Evolutionary conservation across 1,284 basidiomycete species (phyloP), one percentile per base, ranked within the genome.

Genomic region (Clitocybe nebularis): DNA sequence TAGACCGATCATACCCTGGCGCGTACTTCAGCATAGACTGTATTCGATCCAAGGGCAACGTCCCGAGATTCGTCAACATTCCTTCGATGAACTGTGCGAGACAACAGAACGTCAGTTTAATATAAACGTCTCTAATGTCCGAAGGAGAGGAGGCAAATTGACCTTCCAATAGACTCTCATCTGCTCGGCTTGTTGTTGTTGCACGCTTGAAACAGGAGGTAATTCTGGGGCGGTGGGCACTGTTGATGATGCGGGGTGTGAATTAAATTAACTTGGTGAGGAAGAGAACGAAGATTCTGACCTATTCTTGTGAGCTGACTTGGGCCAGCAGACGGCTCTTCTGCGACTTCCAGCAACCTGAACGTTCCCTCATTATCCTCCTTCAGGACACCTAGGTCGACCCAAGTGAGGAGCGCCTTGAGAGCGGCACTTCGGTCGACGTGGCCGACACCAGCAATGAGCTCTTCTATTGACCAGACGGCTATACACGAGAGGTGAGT

Each of bases 131-230:
- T 25, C 22, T 17, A 36, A 11, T 20, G 41, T 28, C 14, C 25
- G 2, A 17, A 40, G 17, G 16, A 26, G 35, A 16, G 33, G 43
- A 23, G 14, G 44, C 39, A 41, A 26, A 42, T 36, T 20, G 23
- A 55, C 90, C 75, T 85, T 89, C 89, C 89, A 93, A 58, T 82
- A 89, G 2, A 90, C 74, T 47, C 72, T 76, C 85, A 92, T 89
- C 62, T 90, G 83, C 52, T 88, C 89, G 0, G 83, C 81, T 57
- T 89, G 83, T 43, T 89, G 82, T 33, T 87, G 81, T 49, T 87
- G 81, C n/a, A 75, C 68, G 26, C 72, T 75, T 24, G 74, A 60
- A 2, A 81, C 64, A 0, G 81, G 63, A 1, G 76, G 68, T 3
- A 67, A 52, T 33, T 83, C 80, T 3, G 76, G 71, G 24, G 69